These are phyloP conservation scores for Cordyceps tenuipes DNA, from an alignment of 2,329 filamentous ascomycete species.

Conservation along the genomic window DNA sequence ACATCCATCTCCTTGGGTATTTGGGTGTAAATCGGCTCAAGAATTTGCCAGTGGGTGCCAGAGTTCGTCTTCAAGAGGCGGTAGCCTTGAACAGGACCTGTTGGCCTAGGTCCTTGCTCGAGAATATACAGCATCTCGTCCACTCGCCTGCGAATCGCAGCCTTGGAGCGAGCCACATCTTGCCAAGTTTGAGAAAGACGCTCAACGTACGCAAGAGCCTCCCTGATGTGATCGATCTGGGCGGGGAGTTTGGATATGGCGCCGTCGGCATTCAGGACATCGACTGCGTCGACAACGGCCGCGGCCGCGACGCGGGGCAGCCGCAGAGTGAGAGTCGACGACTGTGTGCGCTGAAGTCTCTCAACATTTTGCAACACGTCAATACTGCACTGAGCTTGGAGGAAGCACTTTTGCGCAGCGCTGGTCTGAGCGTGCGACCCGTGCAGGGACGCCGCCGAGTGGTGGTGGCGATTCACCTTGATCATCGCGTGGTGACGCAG, in stretches of 20 bases:
- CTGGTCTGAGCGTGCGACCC: slow-evolving; percentile 32
- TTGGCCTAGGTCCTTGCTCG: slow-evolving; percentile 22
- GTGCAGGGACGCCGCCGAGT: slow-evolving; percentile 31
- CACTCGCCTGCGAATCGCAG: slow-evolving; percentile 35
- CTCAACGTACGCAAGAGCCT: slow-evolving; percentile 45
- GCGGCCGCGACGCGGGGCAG: slow-evolving; percentile 56
- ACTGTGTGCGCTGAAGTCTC: slow-evolving; percentile 24
- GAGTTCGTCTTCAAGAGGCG: slow-evolving; percentile 23
- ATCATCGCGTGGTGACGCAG: slow-evolving; percentile 58
- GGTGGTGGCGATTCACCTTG: slow-evolving; percentile 57
- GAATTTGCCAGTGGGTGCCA: slow-evolving; percentile 28
- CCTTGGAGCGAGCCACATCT: slow-evolving; percentile 42
- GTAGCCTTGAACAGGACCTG: slow-evolving; percentile 22
- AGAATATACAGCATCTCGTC: slow-evolving; percentile 27
- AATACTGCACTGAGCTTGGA: slow-evolving; percentile 45
- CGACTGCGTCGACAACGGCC: slow-evolving; percentile 54
- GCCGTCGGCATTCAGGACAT: slow-evolving; percentile 56
- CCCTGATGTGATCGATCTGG: slow-evolving; percentile 45
- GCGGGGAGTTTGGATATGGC: slow-evolving; percentile 40
- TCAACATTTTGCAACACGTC: slow-evolving; percentile 36
- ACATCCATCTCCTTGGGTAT: slow-evolving; percentile 32
- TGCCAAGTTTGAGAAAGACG: slow-evolving; percentile 53
- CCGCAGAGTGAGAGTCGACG: slow-evolving; percentile 26
- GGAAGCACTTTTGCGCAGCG: slow-evolving; percentile 39
- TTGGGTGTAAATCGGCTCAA: slow-evolving; percentile 25